A percentile compares a stretch with the other conserved stretches of the same genome.
Evolutionary conservation across 78 protist species (phyloP).

Genomic region (Dictyostelium discoideum): dicty_2.7 NC_007090.3:2328501-2329000

Average conservation of each 20-base stretch:
- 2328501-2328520: background rate
- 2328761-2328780: background rate
- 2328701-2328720: background rate
- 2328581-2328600: background rate
- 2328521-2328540: background rate
- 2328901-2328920: background rate
- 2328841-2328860: conserved; percentile 5
- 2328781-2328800: background rate
- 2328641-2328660: background rate
- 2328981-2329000: conserved; percentile 40
- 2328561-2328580: background rate
- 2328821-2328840: background rate
- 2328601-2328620: background rate
- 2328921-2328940: background rate
- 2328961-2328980: background rate
- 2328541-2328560: background rate
- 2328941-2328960: background rate
- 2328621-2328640: background rate
- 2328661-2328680: background rate
- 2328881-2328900: background rate
- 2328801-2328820: background rate
- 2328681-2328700: background rate
- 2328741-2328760: background rate
- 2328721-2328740: background rate
- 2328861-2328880: background rate